A percentile compares a stretch with the other conserved stretches of the same genome.
phyloP scores from a whole-genome alignment of 2,329 filamentous ascomycete species.

The Verticillium isaacii region DNA sequence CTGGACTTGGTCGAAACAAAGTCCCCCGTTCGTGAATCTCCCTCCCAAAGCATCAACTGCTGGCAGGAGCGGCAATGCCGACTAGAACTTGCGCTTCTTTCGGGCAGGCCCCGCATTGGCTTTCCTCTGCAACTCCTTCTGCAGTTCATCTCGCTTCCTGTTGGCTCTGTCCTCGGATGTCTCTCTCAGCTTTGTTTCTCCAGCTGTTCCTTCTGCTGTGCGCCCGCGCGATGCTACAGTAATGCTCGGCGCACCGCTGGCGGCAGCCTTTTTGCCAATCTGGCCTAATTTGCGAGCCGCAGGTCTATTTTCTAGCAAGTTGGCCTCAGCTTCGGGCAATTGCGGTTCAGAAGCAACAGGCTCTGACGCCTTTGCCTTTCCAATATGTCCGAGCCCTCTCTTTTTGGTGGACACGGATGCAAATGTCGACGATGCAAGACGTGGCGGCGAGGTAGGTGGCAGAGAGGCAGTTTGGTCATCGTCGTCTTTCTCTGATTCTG shows the following conservation, averaged over 20 bases:
- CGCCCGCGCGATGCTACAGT: slow-evolving; percentile 12
- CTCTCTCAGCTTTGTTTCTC: slow-evolving; percentile 28
- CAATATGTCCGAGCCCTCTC: slow-evolving; percentile 36
- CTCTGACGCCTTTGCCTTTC: slow-evolving; percentile 14
- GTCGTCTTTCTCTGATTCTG: slow-evolving; percentile 32
- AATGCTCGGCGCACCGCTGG: neutral
- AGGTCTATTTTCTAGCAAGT: slow-evolving; percentile 6
- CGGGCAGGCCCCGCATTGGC: slow-evolving; percentile 43
- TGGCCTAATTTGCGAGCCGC: slow-evolving; percentile 22
- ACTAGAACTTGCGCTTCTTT: slow-evolving; percentile 52
- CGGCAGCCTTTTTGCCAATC: slow-evolving; percentile 25
- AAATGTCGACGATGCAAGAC: slow-evolving; percentile 13
- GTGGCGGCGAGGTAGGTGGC: slow-evolving; percentile 7
- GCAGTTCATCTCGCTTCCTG: slow-evolving; percentile 45
- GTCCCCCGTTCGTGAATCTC: neutral
- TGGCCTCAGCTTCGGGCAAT: slow-evolving; percentile 5
- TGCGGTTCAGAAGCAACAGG: slow-evolving; percentile 5
- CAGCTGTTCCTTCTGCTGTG: slow-evolving; percentile 11
- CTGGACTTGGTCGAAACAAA: neutral
- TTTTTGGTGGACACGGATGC: slow-evolving; percentile 15
- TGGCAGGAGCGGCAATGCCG: neutral
- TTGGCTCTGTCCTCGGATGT: slow-evolving; percentile 42
- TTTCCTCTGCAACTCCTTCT: slow-evolving; percentile 44
- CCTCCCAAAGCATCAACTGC: neutral
- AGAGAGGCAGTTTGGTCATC: slow-evolving; percentile 17